A percentile compares a stretch with the other conserved stretches of the same genome.
Evolutionary conservation across 768 basidiomycete species (phyloP).

Genomic region (Pisolithus sp.): DNA sequence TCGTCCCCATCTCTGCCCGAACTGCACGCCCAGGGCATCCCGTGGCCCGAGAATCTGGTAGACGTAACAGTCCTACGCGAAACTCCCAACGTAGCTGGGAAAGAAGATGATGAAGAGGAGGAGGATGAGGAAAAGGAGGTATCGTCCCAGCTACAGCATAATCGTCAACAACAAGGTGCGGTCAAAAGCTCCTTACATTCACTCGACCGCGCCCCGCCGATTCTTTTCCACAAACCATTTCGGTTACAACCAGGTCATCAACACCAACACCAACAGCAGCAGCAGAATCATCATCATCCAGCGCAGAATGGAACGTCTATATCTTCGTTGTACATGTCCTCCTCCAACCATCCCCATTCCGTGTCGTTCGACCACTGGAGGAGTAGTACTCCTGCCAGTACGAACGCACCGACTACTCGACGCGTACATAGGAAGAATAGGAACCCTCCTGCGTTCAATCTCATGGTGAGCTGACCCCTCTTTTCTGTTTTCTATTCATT

Average conservation of each 20-base stretch:
- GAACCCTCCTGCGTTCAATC: conserved; percentile 73
- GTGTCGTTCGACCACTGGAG: conserved; percentile 53
- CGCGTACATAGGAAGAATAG: conserved; percentile 61
- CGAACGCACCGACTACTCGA: conserved; percentile 34
- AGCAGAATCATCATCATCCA: conserved; percentile 1
- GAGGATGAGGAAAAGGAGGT: too few species aligned
- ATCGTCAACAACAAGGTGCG: conserved; percentile 55
- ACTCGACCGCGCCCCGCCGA: conserved; percentile 40
- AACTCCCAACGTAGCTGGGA: conserved; percentile 18
- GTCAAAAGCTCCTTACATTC: conserved; percentile 59
- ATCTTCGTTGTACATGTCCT: conserved; percentile 63
- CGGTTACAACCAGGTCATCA: conserved; percentile 38
- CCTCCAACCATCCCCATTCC: conserved; percentile 43
- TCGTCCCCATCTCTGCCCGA: conserved; percentile 80
- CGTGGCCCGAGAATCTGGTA: conserved; percentile 81
- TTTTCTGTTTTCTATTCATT: neutral
- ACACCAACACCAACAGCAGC: too few species aligned
- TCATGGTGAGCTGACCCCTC: conserved; percentile 54
- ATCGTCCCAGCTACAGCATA: conserved; percentile 13
- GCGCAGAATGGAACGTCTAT: conserved; percentile 44
- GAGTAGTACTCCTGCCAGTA: conserved; percentile 25
- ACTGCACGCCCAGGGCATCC: conserved; percentile 65
- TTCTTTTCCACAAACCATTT: conserved; percentile 83
- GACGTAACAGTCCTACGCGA: conserved; percentile 62
- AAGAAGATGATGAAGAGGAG: neutral